Evolutionary conservation across 2,329 filamentous ascomycete species (phyloP), one percentile per base, ranked within the genome.

Genomic region (Aulographum hederae): DNA sequence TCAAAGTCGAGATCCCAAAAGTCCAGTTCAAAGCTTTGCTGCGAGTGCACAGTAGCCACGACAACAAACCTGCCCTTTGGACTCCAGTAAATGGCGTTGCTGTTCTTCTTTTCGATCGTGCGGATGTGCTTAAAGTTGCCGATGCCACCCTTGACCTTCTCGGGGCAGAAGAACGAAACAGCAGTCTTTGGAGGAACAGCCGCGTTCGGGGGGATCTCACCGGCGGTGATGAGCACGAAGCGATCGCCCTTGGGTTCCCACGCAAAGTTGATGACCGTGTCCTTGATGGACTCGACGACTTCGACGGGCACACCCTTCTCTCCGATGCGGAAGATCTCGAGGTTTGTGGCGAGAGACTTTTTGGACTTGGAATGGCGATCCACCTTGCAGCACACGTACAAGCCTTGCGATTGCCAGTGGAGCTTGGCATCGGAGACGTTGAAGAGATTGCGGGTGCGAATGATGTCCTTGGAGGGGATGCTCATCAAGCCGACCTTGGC

Each of bases 61-160:
- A 95, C 76, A 23, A 95, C 86, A 48, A 98, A 98, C 30, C 89
- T 77, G 33, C 89, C 89, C 54, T 77, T 81, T 16, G 89, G 89
- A 14, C 84, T 92, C 89, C 89, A 98, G 72, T 95, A 95, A 50
- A 98, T 98, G 41, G 81, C 85, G 51, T 98, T 98, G 69, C 79
- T 93, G 61, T 91, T 95, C 73, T 95, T 95, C 73, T 95, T 95
- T 47, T 98, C 89, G 34, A 93, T 66, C 6, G 85, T 95, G 40
- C 84, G 75, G 43, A 95, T 75, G 52, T 91, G 81, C 65, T 86
- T 91, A 69, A 95, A 98, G 66, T 92, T 94, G 40, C 89, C 89
- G 20, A 80, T 65, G 16, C 69, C 66, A 34, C 69, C 81, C 69
- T 95, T 98, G 47, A 71, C 62, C 65, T 93, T 95, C 56, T 98